Evolutionary conservation across 306 rosid genomes (phyloP).

Genomic region (Cicer chorassanicum): DNA sequence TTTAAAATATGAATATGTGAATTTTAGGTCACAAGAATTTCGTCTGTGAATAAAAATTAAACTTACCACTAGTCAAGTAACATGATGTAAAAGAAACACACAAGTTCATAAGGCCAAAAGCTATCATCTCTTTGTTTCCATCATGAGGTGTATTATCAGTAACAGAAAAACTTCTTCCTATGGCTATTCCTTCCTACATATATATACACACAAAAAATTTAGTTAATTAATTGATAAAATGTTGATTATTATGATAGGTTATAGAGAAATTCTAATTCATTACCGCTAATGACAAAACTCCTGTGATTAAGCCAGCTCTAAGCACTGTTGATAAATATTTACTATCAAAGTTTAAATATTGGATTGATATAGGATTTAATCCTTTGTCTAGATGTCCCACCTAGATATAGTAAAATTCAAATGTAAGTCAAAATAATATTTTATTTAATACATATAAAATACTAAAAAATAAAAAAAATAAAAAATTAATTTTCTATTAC

Average conservation of each 20-base stretch:
- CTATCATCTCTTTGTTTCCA: slow-evolving; percentile 92
- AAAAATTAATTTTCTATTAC: no score
- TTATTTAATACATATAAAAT: background rate
- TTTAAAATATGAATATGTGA: background rate
- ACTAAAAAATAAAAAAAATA: background rate
- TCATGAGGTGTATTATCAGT: slow-evolving; percentile 72
- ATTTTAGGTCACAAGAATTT: background rate
- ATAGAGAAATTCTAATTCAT: slow-evolving; percentile 13
- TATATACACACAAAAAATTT: background rate
- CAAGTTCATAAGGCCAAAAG: slow-evolving; percentile 87
- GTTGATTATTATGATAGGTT: background rate
- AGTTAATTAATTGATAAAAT: background rate
- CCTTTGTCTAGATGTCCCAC: slow-evolving; percentile 86
- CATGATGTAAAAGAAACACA: slow-evolving; percentile 84
- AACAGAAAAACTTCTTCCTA: slow-evolving; percentile 87
- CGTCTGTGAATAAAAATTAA: background rate
- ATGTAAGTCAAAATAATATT: background rate
- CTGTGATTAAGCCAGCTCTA: slow-evolving; percentile 67
- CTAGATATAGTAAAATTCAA: slow-evolving; percentile 40
- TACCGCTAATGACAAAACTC: slow-evolving; percentile 80
- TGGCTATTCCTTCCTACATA: slow-evolving; percentile 91
- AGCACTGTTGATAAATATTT: slow-evolving; percentile 54
- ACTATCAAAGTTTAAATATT: slow-evolving; percentile 55
- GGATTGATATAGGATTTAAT: slow-evolving; percentile 69
- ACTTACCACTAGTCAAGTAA: slow-evolving; percentile 87